Evolutionary conservation across 768 basidiomycete species (phyloP).

Genomic region (Lactarius tabidus): DNA sequence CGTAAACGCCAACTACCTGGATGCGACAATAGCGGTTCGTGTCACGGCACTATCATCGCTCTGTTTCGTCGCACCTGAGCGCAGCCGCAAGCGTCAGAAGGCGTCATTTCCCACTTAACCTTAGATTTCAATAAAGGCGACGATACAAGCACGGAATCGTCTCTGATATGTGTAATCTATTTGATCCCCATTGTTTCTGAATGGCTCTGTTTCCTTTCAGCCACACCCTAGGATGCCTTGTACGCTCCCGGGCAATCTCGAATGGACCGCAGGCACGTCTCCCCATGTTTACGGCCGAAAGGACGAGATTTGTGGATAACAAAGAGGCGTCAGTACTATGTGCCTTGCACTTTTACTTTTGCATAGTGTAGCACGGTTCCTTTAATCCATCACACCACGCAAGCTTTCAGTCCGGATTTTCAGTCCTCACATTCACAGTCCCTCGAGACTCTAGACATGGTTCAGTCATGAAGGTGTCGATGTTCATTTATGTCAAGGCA

Average conservation of each 20-base stretch:
- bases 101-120: background rate
- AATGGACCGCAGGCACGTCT: background rate
- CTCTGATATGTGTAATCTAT: background rate
- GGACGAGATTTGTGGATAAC: no score
- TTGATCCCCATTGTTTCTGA: background rate
- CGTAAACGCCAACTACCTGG: background rate
- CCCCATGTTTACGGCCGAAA: background rate
- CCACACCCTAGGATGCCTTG: background rate
- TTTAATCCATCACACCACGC: no score
- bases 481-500: no score
- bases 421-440: no score
- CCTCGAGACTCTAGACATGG: no score
- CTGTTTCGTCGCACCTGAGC: background rate
- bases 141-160: no score
- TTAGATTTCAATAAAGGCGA: background rate
- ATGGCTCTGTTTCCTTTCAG: background rate
- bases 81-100: background rate
- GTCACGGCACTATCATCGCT: background rate
- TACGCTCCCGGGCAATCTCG: background rate
- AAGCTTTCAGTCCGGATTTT: no score
- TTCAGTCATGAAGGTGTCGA: no score
- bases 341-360: no score
- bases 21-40: background rate
- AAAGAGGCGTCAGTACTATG: no score
- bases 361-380: no score